phyloP scores from a whole-genome alignment of 768 basidiomycete species.

The Chalciporus piperatus region DNA sequence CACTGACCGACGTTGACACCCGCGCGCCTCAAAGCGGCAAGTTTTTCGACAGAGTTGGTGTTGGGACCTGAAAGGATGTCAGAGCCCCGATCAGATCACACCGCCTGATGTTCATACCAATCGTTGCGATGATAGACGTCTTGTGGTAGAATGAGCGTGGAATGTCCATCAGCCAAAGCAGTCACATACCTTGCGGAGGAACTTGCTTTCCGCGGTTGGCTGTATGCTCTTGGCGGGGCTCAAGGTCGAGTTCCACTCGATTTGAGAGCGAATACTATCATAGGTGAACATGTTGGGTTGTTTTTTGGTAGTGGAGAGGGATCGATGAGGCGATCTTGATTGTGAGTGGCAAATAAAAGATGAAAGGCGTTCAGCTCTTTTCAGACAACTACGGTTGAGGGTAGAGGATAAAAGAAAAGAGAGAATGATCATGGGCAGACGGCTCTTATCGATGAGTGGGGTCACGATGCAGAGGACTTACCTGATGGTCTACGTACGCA shows the following conservation, averaged over 20 bases:
- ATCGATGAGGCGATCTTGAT: slow-evolving; percentile 7
- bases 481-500: slow-evolving; percentile 8
- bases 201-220: slow-evolving; percentile 79
- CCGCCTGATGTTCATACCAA: slow-evolving; percentile 57
- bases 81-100: background rate
- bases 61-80: slow-evolving; percentile 69
- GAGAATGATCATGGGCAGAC: slow-evolving; percentile 7
- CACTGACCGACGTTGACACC: slow-evolving; percentile 96
- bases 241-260: slow-evolving; percentile 90
- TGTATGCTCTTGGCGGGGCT: slow-evolving; percentile 68
- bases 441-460: slow-evolving; percentile 16
- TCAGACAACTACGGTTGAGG: slow-evolving; percentile 13
- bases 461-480: slow-evolving; percentile 15
- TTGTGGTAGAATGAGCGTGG: slow-evolving; percentile 32
- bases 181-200: slow-evolving; percentile 76
- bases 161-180: background rate
- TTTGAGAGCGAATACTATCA: slow-evolving; percentile 71
- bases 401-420: slow-evolving; percentile 3
- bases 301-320: slow-evolving; percentile 6
- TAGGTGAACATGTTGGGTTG: slow-evolving; percentile 46
- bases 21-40: slow-evolving; percentile 77
- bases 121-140: slow-evolving; percentile 98
- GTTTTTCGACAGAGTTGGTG: slow-evolving; percentile 87
- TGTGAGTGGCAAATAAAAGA: slow-evolving; percentile 9
- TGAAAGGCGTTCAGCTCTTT: slow-evolving; percentile 12